Evolutionary conservation across 495 filamentous ascomycete genomes (phyloP).

Genomic region (Penicillium roqueforti): DNA sequence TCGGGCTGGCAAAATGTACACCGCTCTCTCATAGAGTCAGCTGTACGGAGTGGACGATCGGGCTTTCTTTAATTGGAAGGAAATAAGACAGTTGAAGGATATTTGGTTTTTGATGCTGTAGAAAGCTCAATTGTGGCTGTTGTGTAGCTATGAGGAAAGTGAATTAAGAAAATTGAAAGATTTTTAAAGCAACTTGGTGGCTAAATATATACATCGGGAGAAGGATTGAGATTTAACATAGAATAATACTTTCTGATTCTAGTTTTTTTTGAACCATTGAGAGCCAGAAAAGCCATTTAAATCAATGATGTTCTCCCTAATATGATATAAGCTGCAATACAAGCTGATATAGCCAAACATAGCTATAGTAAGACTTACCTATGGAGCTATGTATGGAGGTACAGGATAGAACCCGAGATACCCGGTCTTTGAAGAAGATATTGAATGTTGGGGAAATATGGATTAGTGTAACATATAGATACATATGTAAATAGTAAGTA

Average conservation of each 20-base stretch:
- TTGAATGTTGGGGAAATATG: not conserved
- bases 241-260: not conserved
- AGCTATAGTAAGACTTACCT: not conserved
- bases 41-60: not conserved
- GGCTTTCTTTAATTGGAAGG: not conserved
- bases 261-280: not conserved
- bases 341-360: not conserved
- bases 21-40: not conserved
- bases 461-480: not conserved
- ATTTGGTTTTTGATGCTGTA: not conserved
- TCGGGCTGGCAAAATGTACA: constrained; percentile 7
- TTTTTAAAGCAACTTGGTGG: not conserved
- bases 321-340: not conserved
- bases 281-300: not conserved
- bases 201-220: not conserved
- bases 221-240: not conserved
- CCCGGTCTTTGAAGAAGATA: not conserved
- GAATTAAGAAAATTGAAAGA: not conserved
- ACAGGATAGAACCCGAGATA: not conserved
- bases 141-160: not conserved
- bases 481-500: not conserved
- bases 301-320: not conserved
- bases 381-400: not conserved
- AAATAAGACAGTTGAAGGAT: not conserved
- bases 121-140: not conserved